Conservation (phyloP, 768 basidiomycete species). For the Suillus sp. region DNA sequence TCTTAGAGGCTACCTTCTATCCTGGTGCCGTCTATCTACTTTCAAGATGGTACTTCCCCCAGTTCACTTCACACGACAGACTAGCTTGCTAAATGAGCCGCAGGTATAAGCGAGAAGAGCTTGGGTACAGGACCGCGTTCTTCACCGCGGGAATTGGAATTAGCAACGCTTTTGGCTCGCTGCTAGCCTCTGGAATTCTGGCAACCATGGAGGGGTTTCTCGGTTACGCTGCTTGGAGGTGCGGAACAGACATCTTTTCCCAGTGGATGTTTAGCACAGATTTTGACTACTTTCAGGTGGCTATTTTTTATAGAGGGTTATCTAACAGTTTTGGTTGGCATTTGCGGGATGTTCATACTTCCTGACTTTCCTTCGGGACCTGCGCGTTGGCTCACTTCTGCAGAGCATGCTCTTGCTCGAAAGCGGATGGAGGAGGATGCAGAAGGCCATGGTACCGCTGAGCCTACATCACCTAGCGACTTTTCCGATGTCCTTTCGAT, state of each 20-base stretch:
- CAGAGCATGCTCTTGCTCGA: slow-evolving; percentile 54
- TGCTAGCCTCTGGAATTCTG: slow-evolving; percentile 74
- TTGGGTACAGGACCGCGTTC: slow-evolving; percentile 65
- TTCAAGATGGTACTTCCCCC: slow-evolving; percentile 54
- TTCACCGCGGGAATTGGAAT: slow-evolving; percentile 72
- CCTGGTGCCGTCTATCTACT: slow-evolving; percentile 66
- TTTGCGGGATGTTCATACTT: slow-evolving; percentile 58
- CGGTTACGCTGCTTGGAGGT: slow-evolving; percentile 75
- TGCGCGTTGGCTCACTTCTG: slow-evolving; percentile 53
- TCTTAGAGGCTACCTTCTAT: slow-evolving; percentile 62
- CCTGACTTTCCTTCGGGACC: slow-evolving; percentile 69
- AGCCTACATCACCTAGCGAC: slow-evolving; percentile 38
- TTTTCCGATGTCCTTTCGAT: slow-evolving; percentile 53
- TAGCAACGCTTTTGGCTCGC: slow-evolving; percentile 76
- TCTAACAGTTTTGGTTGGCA: slow-evolving; percentile 50
- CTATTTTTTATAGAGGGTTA: slow-evolving; percentile 66
- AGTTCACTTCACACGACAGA: neutral
- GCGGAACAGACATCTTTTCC: slow-evolving; percentile 21
- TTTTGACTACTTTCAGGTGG: slow-evolving; percentile 47
- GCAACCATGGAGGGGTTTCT: slow-evolving; percentile 63
- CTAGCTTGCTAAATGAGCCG: neutral
- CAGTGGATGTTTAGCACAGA: neutral
- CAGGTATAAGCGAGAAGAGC: slow-evolving; percentile 68
- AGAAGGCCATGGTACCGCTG: slow-evolving; percentile 50
- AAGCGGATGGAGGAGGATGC: slow-evolving; percentile 60